Percentiles rank a stretch among this genome's conserved stretches.
These are phyloP conservation scores for Saccharomycopsis crataegensis DNA, from an alignment of 1,139 yeast genomes.

Conservation along the genomic window DNA sequence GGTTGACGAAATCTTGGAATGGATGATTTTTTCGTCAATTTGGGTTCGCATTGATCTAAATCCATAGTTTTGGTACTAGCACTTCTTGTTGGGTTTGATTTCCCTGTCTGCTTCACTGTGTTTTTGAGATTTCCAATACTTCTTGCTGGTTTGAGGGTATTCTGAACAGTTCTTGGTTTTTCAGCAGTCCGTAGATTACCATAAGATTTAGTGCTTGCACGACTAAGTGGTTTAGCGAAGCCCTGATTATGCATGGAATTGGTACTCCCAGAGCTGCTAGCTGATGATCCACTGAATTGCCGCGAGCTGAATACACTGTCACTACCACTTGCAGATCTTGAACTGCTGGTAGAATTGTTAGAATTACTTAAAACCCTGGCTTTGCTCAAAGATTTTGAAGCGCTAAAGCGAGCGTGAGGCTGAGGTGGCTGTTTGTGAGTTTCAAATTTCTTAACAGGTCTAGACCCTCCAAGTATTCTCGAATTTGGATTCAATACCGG, in stretches of 20 bases:
- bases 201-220: neutral
- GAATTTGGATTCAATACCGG: no score
- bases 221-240: slow-evolving; percentile 1
- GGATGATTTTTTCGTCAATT: slow-evolving; percentile 4
- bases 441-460: neutral
- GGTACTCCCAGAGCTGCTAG: neutral
- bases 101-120: neutral
- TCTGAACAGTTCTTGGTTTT: neutral
- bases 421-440: neutral
- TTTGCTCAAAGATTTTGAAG: slow-evolving; percentile 4
- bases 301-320: slow-evolving; percentile 1
- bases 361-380: neutral
- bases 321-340: neutral
- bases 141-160: slow-evolving; percentile 6
- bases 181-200: neutral
- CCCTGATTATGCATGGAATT: neutral
- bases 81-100: neutral
- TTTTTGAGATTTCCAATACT: slow-evolving; percentile 1
- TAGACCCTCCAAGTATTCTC: neutral
- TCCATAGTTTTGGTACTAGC: neutral
- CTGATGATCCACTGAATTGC: neutral
- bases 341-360: neutral
- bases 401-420: neutral
- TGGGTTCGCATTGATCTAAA: neutral
- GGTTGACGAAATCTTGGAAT: slow-evolving; percentile 16